Base-by-base conservation (phyloP, 129 eudicot genomes). In the Solidago caesia region DNA sequence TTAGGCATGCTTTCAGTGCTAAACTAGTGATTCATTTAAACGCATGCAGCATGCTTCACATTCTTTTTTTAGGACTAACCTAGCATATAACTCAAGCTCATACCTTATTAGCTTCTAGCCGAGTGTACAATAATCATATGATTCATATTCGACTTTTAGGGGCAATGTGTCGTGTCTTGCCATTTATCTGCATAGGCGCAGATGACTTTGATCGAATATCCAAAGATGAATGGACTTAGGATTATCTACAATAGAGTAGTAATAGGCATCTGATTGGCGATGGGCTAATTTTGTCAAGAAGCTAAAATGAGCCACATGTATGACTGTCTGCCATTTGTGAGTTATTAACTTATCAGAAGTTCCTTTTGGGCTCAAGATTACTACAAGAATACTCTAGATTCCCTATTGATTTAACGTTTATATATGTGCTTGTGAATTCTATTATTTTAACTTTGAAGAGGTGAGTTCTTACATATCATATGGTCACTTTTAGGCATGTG, bases 351-450 rank as follows among this genome's bases (percentile, higher is more conserved):
- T 13, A 55, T 39, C 42, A 29, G 4, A 53, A 43, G 47, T 16
- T 14, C 9, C 15, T 29, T 51, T 9, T 8, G 14, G 47, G 47
- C 48, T 46, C 72, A 51, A 29, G 48, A 72, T 43, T 44, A 43
- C 26, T 51, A 46, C 44, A 72, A 43, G 41, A 57, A 33, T 27
- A 43, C 68, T 33, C 62, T 26, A 72, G 29, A 58, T 7, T 13
- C 56, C 67, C 27, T 45, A 10, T 13, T 27, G 46, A 56, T 72
- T 25, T 46, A 8, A 25, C 60, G 56, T 10, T 73, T 26, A 59
- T 59, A 72, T 27, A 11, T 27, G 47, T 51, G 8, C 68, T 10
- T 73, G 46, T 73, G 68, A 60, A 52, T 26, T 72, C 57, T 58
- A 13, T 27, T 59, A 58, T 3, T 25, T 56, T 45, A 5, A 51